Percentiles rank a stretch among this genome's conserved stretches.
phyloP scores from a whole-genome alignment of 2,329 filamentous ascomycete species.

The Ophiocordyceps sinensis region DNA sequence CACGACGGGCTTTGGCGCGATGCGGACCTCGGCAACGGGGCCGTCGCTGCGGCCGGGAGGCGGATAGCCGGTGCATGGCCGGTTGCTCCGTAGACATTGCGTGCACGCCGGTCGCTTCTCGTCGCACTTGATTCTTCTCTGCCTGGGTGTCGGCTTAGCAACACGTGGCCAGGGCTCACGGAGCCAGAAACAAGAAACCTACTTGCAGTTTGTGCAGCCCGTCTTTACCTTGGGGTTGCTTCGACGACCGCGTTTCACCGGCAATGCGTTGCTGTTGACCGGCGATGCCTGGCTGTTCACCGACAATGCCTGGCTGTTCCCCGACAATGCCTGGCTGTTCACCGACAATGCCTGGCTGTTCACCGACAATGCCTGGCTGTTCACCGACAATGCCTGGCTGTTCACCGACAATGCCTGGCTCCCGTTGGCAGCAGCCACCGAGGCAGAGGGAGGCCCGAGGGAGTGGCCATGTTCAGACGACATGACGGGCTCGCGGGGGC shows the following conservation, averaged over 20 bases:
- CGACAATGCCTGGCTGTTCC: too few species aligned
- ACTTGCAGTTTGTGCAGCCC: constrained; percentile 56
- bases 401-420: too few species aligned
- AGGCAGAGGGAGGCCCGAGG: too few species aligned
- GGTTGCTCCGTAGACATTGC: constrained; percentile 45
- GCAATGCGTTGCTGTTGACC: not conserved
- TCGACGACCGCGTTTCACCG: constrained; percentile 29
- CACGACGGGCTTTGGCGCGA: constrained; percentile 31
- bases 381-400: too few species aligned
- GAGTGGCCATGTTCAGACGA: too few species aligned
- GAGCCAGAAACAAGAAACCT: constrained; percentile 23
- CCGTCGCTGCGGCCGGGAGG: constrained; percentile 34
- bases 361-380: too few species aligned
- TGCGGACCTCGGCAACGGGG: constrained; percentile 30
- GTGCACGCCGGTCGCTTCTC: constrained; percentile 45
- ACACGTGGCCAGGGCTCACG: not conserved
- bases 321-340: too few species aligned
- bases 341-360: too few species aligned
- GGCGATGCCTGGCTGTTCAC: not conserved
- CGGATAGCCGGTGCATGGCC: constrained; percentile 47
- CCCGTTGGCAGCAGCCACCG: too few species aligned
- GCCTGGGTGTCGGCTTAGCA: constrained; percentile 22
- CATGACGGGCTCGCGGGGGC: too few species aligned
- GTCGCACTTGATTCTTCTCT: constrained; percentile 51
- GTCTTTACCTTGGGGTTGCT: constrained; percentile 52